phyloP scores from a whole-genome alignment of 2,329 filamentous ascomycete genomes.

The Clonostachys byssicola region DNA sequence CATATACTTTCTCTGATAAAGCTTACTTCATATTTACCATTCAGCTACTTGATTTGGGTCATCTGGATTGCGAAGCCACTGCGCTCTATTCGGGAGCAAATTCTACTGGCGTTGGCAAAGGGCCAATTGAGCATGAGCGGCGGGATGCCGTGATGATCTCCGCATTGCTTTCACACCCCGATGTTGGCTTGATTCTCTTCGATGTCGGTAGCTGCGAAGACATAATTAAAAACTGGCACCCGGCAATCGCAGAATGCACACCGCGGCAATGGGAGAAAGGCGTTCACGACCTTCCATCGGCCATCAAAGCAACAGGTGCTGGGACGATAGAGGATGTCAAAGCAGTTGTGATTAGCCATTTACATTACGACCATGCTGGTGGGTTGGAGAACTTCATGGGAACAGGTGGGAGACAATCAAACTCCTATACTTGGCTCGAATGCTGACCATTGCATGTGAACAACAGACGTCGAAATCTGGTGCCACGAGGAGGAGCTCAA shows the following conservation, averaged over 20 bases:
- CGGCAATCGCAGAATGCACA: not conserved
- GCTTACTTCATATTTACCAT: not conserved
- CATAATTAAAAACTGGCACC: not conserved
- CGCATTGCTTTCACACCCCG: not conserved
- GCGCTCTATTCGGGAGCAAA: not conserved
- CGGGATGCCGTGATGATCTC: conserved; percentile 1
- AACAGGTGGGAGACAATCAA: conserved; percentile 6
- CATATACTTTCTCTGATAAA: too few species aligned
- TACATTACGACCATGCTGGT: conserved; percentile 42
- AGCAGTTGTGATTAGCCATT: conserved; percentile 37
- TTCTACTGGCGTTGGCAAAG: not conserved
- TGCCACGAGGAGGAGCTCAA: conserved; percentile 42
- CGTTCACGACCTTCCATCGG: conserved; percentile 7
- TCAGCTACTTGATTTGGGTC: not conserved
- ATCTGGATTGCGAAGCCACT: not conserved
- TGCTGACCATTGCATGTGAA: not conserved
- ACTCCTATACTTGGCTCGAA: too few species aligned
- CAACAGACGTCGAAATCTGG: conserved; percentile 33
- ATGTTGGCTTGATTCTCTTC: conserved; percentile 1
- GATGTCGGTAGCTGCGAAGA: conserved; percentile 1
- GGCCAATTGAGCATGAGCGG: conserved; percentile 1
- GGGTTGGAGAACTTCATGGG: conserved; percentile 37
- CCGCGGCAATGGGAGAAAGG: not conserved
- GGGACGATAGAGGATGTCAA: conserved; percentile 37
- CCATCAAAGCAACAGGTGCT: conserved; percentile 14